These are phyloP conservation scores for Cucumis hystrix DNA, from an alignment of 306 rosid genomes.

Conservation along the genomic window DNA sequence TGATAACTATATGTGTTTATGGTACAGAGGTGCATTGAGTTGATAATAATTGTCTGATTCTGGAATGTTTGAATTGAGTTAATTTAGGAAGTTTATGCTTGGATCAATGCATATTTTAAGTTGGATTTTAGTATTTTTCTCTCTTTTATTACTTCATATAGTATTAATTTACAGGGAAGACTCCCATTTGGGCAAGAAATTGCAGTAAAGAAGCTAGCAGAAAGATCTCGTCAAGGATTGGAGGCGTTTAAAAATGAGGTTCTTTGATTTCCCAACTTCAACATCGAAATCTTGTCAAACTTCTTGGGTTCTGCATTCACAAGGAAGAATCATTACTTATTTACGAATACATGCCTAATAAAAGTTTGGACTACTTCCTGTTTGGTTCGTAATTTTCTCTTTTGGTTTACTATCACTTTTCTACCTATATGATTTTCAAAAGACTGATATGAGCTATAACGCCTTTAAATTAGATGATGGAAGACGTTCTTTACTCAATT, in stretches of 20 bases:
- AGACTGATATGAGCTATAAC: too few species aligned
- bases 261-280: conserved; percentile 22
- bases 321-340: conserved; percentile 22
- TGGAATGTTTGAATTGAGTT: too few species aligned
- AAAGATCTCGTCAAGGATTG: conserved; percentile 22
- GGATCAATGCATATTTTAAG: too few species aligned
- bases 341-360: conserved; percentile 30
- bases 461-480: conserved; percentile 14
- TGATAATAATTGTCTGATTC: too few species aligned
- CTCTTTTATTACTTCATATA: too few species aligned
- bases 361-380: conserved; percentile 22
- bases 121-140: too few species aligned
- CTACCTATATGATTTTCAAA: too few species aligned
- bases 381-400: conserved; percentile 13
- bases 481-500: conserved; percentile 17
- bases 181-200: conserved; percentile 15
- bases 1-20: too few species aligned
- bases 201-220: conserved; percentile 24
- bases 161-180: conserved; percentile 12
- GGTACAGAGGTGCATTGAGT: too few species aligned
- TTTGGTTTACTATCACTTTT: too few species aligned
- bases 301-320: conserved; percentile 23
- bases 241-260: conserved; percentile 23
- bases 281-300: conserved; percentile 27
- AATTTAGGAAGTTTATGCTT: too few species aligned